Conservation (phyloP, 139 green algal genomes). For the Micromonas pusilla region DNA sequence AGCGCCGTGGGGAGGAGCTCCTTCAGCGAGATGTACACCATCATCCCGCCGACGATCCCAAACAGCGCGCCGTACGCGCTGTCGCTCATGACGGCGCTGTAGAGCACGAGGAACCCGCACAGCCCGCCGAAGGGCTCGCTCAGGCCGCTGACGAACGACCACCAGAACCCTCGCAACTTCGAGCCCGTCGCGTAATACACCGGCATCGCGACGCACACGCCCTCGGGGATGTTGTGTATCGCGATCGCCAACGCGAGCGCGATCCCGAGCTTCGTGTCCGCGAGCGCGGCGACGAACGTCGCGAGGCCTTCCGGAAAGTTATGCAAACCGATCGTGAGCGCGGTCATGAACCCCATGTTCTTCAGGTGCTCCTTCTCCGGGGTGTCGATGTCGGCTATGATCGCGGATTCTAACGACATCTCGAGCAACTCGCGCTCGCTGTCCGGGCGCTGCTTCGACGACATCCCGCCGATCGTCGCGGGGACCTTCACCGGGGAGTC, state of each 20-base stretch:
- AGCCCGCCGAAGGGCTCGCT: slow-evolving; percentile 67
- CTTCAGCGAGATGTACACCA: slow-evolving; percentile 65
- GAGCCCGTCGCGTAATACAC: slow-evolving; percentile 81
- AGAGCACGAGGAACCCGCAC: slow-evolving; percentile 42
- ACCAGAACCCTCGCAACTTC: slow-evolving; percentile 61
- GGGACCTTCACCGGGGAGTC: too few relatives aligned
- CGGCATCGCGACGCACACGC: slow-evolving; percentile 79
- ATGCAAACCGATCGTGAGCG: slow-evolving; percentile 69
- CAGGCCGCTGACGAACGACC: slow-evolving; percentile 56
- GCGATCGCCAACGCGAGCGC: slow-evolving; percentile 66
- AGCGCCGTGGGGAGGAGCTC: slow-evolving; percentile 77
- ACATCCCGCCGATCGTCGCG: too few relatives aligned
- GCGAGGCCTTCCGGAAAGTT: slow-evolving; percentile 79
- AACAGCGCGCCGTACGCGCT: slow-evolving; percentile 26
- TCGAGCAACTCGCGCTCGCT: neutral
- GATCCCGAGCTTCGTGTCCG: slow-evolving; percentile 44
- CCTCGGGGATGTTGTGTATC: slow-evolving; percentile 73
- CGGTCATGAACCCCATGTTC: slow-evolving; percentile 58
- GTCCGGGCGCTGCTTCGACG: too few relatives aligned
- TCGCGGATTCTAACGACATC: neutral
- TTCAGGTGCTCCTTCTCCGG: slow-evolving; percentile 10
- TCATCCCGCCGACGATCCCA: slow-evolving; percentile 66
- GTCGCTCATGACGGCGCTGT: slow-evolving; percentile 22
- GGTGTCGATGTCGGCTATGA: neutral
- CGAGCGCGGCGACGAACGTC: slow-evolving; percentile 53